Evolutionary conservation across 2,329 filamentous ascomycete species (phyloP).

Genomic region (Cercospora beticola): DNA sequence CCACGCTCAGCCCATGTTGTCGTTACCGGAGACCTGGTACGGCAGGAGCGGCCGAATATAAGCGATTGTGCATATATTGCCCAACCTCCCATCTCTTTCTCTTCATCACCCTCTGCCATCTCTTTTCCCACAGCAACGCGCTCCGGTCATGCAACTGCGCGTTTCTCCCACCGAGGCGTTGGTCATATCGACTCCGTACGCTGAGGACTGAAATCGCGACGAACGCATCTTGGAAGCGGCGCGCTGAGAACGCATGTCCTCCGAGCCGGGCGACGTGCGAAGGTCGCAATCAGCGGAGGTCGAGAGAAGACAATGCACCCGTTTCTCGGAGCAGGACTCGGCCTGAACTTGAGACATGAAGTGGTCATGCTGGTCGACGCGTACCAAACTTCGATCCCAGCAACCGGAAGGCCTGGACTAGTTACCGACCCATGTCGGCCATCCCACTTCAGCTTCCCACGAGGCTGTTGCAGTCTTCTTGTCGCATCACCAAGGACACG

Average conservation of each 20-base stretch:
- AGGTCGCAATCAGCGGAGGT: background rate
- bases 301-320: background rate
- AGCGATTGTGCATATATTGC: background rate
- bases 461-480: background rate
- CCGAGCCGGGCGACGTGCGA: background rate
- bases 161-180: background rate
- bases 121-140: background rate
- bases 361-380: background rate
- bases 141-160: background rate
- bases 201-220: background rate
- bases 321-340: background rate
- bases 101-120: background rate
- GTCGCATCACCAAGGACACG: background rate
- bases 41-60: background rate
- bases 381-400: background rate
- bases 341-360: background rate
- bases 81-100: background rate
- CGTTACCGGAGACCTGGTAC: background rate
- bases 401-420: background rate
- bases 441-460: conserved; percentile 4
- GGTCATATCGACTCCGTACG: background rate
- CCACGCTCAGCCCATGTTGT: background rate
- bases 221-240: background rate
- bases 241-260: background rate
- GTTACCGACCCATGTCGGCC: background rate